Evolutionary conservation across 2,329 filamentous ascomycete species (phyloP).

Genomic region (Colletotrichum eremochloae): DNA sequence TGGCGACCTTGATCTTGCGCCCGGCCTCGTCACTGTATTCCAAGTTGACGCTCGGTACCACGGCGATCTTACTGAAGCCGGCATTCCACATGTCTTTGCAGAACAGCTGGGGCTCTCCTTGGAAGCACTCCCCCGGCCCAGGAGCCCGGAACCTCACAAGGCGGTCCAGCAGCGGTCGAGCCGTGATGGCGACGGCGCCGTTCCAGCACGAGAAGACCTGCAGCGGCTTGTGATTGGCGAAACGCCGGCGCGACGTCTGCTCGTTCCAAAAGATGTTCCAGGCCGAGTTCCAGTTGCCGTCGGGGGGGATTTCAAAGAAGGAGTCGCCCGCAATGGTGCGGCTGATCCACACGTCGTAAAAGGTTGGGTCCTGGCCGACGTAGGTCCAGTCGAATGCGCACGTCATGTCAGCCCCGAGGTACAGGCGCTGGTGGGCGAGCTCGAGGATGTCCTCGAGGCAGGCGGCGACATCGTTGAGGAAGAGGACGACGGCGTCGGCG

Average conservation of each 20-base stretch:
- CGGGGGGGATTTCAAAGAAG: conserved; percentile 66
- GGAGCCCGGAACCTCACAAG: conserved; percentile 60
- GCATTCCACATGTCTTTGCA: conserved; percentile 69
- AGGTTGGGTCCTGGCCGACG: conserved; percentile 58
- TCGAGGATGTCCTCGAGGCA: conserved; percentile 68
- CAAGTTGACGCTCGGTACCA: conserved; percentile 68
- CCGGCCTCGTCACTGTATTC: conserved; percentile 64
- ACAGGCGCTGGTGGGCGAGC: conserved; percentile 58
- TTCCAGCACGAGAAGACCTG: conserved; percentile 75
- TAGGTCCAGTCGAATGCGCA: conserved; percentile 72
- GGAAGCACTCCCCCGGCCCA: conserved; percentile 60
- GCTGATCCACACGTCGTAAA: conserved; percentile 69
- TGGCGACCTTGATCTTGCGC: conserved; percentile 60
- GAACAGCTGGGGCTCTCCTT: conserved; percentile 68
- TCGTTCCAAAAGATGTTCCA: conserved; percentile 69
- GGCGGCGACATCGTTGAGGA: conserved; percentile 67
- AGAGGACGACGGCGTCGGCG: conserved; percentile 59
- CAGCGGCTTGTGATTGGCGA: conserved; percentile 59
- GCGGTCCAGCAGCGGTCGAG: conserved; percentile 59
- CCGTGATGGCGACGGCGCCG: conserved; percentile 64
- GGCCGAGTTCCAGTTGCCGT: conserved; percentile 63
- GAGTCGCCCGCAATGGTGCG: conserved; percentile 65
- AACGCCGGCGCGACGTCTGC: conserved; percentile 50
- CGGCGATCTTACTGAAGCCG: conserved; percentile 66
- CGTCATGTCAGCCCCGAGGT: conserved; percentile 66